Evolutionary conservation across 1,284 basidiomycete species (phyloP).

Genomic region (Ganoderma leucocontextum): DNA sequence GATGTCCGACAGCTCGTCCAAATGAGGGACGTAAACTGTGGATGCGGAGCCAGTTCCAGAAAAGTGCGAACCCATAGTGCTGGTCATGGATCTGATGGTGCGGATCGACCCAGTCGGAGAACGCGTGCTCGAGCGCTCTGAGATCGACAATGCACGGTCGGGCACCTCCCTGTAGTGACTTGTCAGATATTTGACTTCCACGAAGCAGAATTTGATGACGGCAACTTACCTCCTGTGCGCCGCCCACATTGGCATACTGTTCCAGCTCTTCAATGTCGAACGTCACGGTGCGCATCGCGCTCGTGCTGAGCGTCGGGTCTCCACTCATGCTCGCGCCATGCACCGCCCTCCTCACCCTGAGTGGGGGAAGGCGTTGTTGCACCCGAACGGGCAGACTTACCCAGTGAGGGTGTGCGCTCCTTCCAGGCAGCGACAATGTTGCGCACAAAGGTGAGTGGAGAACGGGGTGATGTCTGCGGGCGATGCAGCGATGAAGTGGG

Average conservation of each 20-base stretch:
- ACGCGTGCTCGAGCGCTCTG: constrained; percentile 58
- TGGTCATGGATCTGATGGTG: constrained; percentile 67
- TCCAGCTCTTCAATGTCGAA: constrained; percentile 57
- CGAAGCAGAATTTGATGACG: constrained; percentile 39
- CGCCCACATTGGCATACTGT: constrained; percentile 50
- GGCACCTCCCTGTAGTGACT: constrained; percentile 67
- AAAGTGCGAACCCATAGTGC: constrained; percentile 43
- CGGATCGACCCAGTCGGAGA: constrained; percentile 79
- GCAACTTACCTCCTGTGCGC: too few relatives aligned
- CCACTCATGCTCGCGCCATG: constrained; percentile 35
- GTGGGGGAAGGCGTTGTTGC: constrained; percentile 44
- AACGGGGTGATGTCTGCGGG: constrained; percentile 67
- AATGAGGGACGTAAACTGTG: constrained; percentile 76
- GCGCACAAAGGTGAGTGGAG: constrained; percentile 74
- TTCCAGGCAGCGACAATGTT: constrained; percentile 86
- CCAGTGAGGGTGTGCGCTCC: constrained; percentile 61
- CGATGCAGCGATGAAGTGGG: constrained; percentile 52
- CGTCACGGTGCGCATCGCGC: constrained; percentile 49
- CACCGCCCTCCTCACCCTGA: constrained; percentile 52
- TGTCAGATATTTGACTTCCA: constrained; percentile 4
- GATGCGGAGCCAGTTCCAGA: constrained; percentile 65
- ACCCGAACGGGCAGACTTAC: constrained; percentile 42
- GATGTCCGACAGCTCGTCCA: constrained; percentile 71
- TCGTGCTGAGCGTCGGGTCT: constrained; percentile 42
- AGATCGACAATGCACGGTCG: constrained; percentile 57